These are phyloP conservation scores for Zalaria obscura DNA, from an alignment of 2,329 filamentous ascomycete genomes.

Conservation along the genomic window DNA sequence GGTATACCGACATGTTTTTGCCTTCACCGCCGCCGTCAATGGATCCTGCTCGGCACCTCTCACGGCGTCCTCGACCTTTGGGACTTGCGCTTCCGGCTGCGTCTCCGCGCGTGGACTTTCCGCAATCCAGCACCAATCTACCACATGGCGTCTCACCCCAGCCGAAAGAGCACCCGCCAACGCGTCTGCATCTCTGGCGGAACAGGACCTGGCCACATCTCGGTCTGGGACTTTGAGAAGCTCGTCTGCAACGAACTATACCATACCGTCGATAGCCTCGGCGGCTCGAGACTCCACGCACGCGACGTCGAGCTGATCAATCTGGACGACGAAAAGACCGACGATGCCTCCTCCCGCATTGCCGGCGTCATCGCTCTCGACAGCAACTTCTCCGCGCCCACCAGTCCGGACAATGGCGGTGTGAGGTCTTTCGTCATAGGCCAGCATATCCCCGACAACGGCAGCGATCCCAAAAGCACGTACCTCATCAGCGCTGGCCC, in stretches of 20 bases:
- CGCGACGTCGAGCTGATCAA: conserved; percentile 72
- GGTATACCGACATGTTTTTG: conserved; percentile 86
- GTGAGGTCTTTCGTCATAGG: conserved; percentile 63
- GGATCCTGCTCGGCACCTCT: conserved; percentile 81
- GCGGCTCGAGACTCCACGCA: conserved; percentile 18
- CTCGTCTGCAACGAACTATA: conserved; percentile 80
- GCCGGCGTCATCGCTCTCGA: conserved; percentile 45
- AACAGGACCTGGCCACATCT: conserved; percentile 75
- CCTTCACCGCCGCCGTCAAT: conserved; percentile 71
- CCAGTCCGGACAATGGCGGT: conserved; percentile 30
- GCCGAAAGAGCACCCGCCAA: conserved; percentile 46
- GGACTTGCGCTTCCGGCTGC: conserved; percentile 89
- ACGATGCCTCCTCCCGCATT: conserved; percentile 76
- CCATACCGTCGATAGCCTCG: conserved; percentile 43
- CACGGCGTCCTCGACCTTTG: conserved; percentile 88
- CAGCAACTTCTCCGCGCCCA: conserved; percentile 16
- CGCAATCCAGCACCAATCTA: conserved; percentile 69
- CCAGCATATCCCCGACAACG: conserved; percentile 54
- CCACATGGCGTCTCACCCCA: conserved; percentile 62
- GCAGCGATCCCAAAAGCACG: conserved; percentile 57
- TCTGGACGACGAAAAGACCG: conserved; percentile 76
- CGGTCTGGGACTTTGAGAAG: conserved; percentile 91
- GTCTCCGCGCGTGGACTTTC: conserved; percentile 78
- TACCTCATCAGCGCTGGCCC: conserved; percentile 80
- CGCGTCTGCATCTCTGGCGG: conserved; percentile 85